Base-by-base conservation (phyloP, 192 early-diverging fungal genomes). In the Endogone sp. region DNA sequence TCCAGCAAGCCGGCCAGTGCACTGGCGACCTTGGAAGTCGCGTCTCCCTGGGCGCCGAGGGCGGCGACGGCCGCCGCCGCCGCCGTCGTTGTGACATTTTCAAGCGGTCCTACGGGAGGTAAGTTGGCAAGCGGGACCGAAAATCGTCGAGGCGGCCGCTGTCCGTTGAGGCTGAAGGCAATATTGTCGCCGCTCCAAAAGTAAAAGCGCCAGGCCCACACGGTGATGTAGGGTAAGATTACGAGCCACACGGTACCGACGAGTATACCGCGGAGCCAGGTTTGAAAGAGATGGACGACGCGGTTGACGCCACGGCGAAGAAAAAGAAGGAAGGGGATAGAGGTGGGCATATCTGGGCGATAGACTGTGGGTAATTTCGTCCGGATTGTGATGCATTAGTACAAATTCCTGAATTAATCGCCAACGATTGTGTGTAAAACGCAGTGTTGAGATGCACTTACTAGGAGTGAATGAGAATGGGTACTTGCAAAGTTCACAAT, bases 401-500 rank as follows among this genome's bases (percentile, higher is more conserved):
- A n/a, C n/a, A n/a, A n/a, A n/a, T n/a, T n/a, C n/a, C n/a, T n/a
- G n/a, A n/a, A n/a, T n/a, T n/a, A 56, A 56, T n/a, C 11, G 55
- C 55, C 55, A 56, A n/a, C n/a, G 55, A 56, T 11, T 56, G 55
- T 11, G 11, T 13, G n/a, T 56, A 11, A 11, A 56, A 11, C 55
- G 55, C 11, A 11, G n/a, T 11, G 11, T n/a, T n/a, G 55, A 56
- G 28, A 13, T 11, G 31, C 3, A 21, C 23, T 70, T 69, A 77
- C 75, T 84, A 60, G 93, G 92, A 26, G 94, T 89, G 64, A 98
- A 98, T 49, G 81, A 76, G 75, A 92, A 98, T 26, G 84, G 76
- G 77, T 96, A 84, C 27, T 92, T 90, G 79, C 97, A 98, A 11
- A 98, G 85, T 73, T 98, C 97, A 79, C 97, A 98, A 71, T 88